Percentiles rank a stretch among this genome's conserved stretches.
phyloP scores from a whole-genome alignment of 768 basidiomycete species.

The Lyophyllum semitale region DNA sequence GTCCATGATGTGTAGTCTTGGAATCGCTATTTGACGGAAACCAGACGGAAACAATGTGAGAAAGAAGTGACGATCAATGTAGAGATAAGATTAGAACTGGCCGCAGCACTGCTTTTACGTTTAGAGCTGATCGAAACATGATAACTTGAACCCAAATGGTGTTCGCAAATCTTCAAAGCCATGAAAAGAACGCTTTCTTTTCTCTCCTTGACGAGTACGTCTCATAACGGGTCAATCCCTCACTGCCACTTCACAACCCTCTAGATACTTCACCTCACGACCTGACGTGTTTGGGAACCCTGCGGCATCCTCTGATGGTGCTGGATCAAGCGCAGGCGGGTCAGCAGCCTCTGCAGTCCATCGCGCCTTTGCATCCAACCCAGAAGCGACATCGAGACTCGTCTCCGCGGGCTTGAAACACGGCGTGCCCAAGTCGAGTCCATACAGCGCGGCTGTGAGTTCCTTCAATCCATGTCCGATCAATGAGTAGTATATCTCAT shows the following conservation, averaged over 20 bases:
- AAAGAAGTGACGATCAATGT: background rate
- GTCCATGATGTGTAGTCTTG: background rate
- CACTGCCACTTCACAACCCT: background rate
- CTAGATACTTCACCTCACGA: slow-evolving; percentile 73
- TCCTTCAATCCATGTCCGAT: background rate
- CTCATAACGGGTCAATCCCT: background rate
- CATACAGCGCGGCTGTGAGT: slow-evolving; percentile 38
- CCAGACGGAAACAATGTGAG: slow-evolving; percentile 1
- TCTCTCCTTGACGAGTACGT: slow-evolving; percentile 74
- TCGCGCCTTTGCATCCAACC: slow-evolving; percentile 43
- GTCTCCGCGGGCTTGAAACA: slow-evolving; percentile 44
- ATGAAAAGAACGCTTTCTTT: slow-evolving; percentile 85
- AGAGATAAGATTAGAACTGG: slow-evolving; percentile 5
- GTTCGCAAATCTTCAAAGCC: slow-evolving; percentile 62
- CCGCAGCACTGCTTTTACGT: background rate
- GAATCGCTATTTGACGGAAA: too few species aligned
- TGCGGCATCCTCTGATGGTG: slow-evolving; percentile 22
- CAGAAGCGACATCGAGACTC: slow-evolving; percentile 41
- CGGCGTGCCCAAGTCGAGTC: slow-evolving; percentile 33
- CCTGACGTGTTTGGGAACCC: slow-evolving; percentile 58
- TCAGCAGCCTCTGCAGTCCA: slow-evolving; percentile 44
- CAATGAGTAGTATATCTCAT: background rate
- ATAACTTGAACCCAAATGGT: slow-evolving; percentile 48
- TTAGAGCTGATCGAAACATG: background rate
- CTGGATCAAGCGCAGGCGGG: slow-evolving; percentile 27